Evolutionary conservation across 805 yeast genomes (phyloP), one percentile per base, ranked within the genome.

Genomic region (Scheffersomyces coipomensis): DNA sequence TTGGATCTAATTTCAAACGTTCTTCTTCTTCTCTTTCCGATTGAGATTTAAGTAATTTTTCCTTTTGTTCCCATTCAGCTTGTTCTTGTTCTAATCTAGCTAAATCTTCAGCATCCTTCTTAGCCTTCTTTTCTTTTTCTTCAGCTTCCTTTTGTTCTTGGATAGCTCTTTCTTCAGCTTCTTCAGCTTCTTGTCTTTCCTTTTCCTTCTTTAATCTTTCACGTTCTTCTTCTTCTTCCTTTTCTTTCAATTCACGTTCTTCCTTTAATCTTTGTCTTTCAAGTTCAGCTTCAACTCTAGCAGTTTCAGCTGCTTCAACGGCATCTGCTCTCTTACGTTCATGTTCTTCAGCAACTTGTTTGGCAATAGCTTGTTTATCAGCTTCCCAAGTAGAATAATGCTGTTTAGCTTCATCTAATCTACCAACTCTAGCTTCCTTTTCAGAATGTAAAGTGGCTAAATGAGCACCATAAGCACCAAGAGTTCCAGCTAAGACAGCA

Each of bases 281-380:
- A 32, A 48, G 42, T 46, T 58, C 60, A 42, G 44, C 53, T 45
- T 56, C 47, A 19, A 55, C 40, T 24, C 52, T 49, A 29, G 46
- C 50, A 7, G 65, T 62, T 44, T 66, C 68, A 25, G 62, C 59
- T 12, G 59, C 64, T 52, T 75, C 76, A 38, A 57, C 49, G 15
- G 74, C 80, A 45, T 67, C 71, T 16, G 65, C 55, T 42, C 68
- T 59, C 39, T 66, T 49, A 38, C 58, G 60, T 44, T 55, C 65
- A 39, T 64, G 67, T 17, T 58, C 68, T 37, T 52, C 56, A 4
- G 64, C 64, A 21, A 62, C 56, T 32, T 62, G 52, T 31, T 55
- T 59, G n/a, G 73, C 70, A n/a, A 74, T 54, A n/a, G 56, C 64
- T 33, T 65, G 62, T 55, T 66, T 64, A 44, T 77, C 79, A 4